A percentile compares a stretch with the other conserved stretches of the same genome.
These are phyloP conservation scores for Cytidiella melzeri DNA, from an alignment of 768 basidiomycete genomes.

Conservation along the genomic window DNA sequence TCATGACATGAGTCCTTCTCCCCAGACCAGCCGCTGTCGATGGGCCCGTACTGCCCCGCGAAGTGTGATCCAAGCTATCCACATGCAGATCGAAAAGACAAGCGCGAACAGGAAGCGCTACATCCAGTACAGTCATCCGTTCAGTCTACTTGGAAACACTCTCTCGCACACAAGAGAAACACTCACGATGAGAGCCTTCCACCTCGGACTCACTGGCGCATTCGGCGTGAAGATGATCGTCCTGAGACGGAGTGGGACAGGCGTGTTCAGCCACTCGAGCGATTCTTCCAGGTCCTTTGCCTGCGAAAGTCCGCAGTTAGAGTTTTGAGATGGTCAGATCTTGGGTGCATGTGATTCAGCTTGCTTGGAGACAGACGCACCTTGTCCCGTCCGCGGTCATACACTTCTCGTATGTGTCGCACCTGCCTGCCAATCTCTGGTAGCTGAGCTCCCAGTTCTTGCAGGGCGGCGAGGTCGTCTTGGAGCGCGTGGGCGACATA, in stretches of 20 bases:
- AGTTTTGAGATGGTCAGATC: too few species aligned
- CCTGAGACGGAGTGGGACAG: slow-evolving; percentile 72
- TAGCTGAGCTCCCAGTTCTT: slow-evolving; percentile 50
- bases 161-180: too few species aligned
- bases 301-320: slow-evolving; percentile 28
- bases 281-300: slow-evolving; percentile 59
- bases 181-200: slow-evolving; percentile 57
- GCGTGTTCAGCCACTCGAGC: slow-evolving; percentile 72
- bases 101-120: slow-evolving; percentile 43
- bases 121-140: background rate
- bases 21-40: slow-evolving; percentile 72
- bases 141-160: too few species aligned
- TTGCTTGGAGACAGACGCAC: slow-evolving; percentile 33
- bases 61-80: slow-evolving; percentile 54
- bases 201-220: slow-evolving; percentile 66
- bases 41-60: slow-evolving; percentile 69
- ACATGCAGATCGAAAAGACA: slow-evolving; percentile 51
- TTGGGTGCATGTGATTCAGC: slow-evolving; percentile 12
- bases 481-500: slow-evolving; percentile 56
- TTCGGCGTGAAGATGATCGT: slow-evolving; percentile 66
- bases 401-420: slow-evolving; percentile 53
- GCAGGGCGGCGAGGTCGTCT: slow-evolving; percentile 50
- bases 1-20: slow-evolving; percentile 56
- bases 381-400: slow-evolving; percentile 67
- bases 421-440: slow-evolving; percentile 61